Evolutionary conservation across 306 rosid genomes (phyloP).

Genomic region (Rubus idaeus): DNA sequence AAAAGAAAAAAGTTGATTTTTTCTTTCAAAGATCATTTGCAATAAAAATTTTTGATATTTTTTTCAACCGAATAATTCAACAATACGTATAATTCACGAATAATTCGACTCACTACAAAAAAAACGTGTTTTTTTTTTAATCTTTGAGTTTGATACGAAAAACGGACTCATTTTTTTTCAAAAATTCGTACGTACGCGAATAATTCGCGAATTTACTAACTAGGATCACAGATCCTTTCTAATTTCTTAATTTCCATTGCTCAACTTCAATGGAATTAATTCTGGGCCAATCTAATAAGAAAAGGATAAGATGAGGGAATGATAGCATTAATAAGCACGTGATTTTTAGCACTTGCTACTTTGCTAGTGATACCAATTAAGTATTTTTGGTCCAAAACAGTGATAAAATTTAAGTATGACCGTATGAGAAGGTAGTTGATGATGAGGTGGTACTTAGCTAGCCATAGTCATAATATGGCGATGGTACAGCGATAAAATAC

Average conservation of each 20-base stretch:
- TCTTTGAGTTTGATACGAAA: too few relatives aligned
- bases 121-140: too few relatives aligned
- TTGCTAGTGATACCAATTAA: not conserved
- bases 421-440: not conserved
- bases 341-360: not conserved
- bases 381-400: not conserved
- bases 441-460: not conserved
- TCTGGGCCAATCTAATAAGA: not conserved
- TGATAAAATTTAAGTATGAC: not conserved
- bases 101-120: too few relatives aligned
- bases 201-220: too few relatives aligned
- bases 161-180: too few relatives aligned
- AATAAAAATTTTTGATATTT: too few relatives aligned
- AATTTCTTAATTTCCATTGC: not conserved
- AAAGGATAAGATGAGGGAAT: not conserved
- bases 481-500: not conserved
- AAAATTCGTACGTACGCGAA: too few relatives aligned
- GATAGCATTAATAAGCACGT: not conserved
- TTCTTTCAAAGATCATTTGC: too few relatives aligned
- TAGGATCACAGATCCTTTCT: slow-evolving; percentile 7
- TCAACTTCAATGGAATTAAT: not conserved
- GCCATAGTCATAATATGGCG: not conserved
- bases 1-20: too few relatives aligned
- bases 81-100: too few relatives aligned
- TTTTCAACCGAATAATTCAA: too few relatives aligned